Evolutionary conservation across 2,329 filamentous ascomycete genomes (phyloP), one percentile per base, ranked within the genome.

Genomic region (Diaporthe citriasiana): DNA sequence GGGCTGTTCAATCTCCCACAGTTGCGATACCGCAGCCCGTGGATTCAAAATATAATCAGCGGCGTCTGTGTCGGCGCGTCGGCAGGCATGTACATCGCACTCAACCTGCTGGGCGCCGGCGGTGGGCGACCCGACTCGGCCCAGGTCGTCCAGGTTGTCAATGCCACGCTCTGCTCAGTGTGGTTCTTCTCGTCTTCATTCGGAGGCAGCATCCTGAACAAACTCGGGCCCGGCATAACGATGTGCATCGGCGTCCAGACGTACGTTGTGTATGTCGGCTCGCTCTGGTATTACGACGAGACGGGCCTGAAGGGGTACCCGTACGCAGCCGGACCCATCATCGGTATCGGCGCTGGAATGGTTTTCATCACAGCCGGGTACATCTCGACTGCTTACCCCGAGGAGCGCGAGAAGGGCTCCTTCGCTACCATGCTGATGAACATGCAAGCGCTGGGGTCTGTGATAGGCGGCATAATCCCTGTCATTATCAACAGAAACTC

Each of bases 301-400:
- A 72, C 55, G 19, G 70, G 70, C 35, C 42, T 13, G 1, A 47
- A 66, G 55, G 70, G 53, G 1, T 72, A 63, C n/a, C 70, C 70
- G 1, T 68, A 40, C 3, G 63, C 63, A 1, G 63, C 63, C 1
- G 63, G 63, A 4, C 63, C 63, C 4, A 68, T 68, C 57, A 79
- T 82, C 40, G 81, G 81, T n/a, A 77, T 82, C 35, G 77, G 76
- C 12, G 78, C 80, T 2, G 79, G 80, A 15, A 74, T 81, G 51
- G 76, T 82, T 15, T 82, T 81, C 74, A 77, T 82, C 27, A 79
- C 78, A 1, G 79, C 78, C 35, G 81, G 81, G 1, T 82, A 80
- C 40, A 80, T 82, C 63, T 77, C 79, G 19, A 79, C 78, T 33
- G 78, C 81, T 0, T 82, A 82, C 56, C 77, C 81, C 4, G 81